Base-by-base conservation (phyloP, 2,329 filamentous ascomycete genomes). In the Volutella citrinella region DNA sequence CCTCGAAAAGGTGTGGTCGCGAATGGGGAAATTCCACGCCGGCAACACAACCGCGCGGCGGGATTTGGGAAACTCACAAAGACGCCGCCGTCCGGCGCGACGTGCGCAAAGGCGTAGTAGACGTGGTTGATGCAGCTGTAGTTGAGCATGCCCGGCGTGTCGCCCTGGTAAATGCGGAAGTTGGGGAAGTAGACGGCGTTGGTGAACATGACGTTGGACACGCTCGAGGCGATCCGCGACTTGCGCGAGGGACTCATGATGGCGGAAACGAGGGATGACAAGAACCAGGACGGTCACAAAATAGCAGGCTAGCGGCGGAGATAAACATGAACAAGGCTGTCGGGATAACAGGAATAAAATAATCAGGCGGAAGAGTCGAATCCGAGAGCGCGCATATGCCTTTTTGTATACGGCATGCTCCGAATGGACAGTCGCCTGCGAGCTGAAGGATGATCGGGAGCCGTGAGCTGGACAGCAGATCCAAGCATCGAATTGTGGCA, bases 121-220 rank as follows among this genome's bases (percentile, higher is more conserved):
- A 90, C 79, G 54, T 88, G 83, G 47, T 83, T 89, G 51, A 91
- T 80, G 52, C 83, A 86, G 46, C 78, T 78, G 58, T 87, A 79
- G 56, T 86, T 85, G 54, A 91, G 66, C 35, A 79, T 79, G 2
- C 78, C 84, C 0, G 87, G 87, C 12, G 84, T 84, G 50, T 87
- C 78, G 44, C 82, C 76, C 36, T 74, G 72, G 62, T 89, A 88
- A 47, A 88, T 77, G 38, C 80, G 72, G 65, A 78, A 80, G 61
- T 87, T 91, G n/a, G 85, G 84, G 59, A 87, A 93, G 64, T 91
- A 93, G 13, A 88, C 83, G 15, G 82, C 86, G 60, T 93, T 93
- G 53, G 76, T 77, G 55, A 70, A 75, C 64, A 78, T 75, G 41
- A 80, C 66, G 40, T 57, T 56, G 19, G 57, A 49, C 37, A 64